A percentile compares a stretch with the other conserved stretches of the same genome.
phyloP scores from a whole-genome alignment of 2,329 filamentous ascomycete species.

The Graphium sp. region DNA sequence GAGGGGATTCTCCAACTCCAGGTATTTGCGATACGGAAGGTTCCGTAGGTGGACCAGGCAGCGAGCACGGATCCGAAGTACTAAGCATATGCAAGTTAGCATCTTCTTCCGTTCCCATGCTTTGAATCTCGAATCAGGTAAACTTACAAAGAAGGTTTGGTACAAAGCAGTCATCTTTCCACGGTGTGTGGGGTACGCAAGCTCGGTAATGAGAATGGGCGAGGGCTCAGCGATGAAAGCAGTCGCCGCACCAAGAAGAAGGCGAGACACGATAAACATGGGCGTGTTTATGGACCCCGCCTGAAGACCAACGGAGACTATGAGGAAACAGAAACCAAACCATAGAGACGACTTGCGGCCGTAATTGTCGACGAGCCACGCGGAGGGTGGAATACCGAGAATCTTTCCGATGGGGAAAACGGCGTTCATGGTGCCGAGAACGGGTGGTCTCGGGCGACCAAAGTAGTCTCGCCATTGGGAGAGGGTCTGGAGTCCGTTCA shows the following conservation, averaged over 20 bases:
- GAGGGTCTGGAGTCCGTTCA: constrained; percentile 22
- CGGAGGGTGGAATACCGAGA: constrained; percentile 14
- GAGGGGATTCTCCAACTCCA: constrained; percentile 12
- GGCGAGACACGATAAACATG: constrained; percentile 17
- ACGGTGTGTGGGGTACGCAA: constrained; percentile 17
- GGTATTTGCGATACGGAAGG: constrained; percentile 3
- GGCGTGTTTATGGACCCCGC: constrained; percentile 7
- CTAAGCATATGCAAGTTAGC: too few species aligned
- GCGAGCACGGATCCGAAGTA: constrained; percentile 2
- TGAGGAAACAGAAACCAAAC: constrained; percentile 1
- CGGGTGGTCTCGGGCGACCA: constrained; percentile 11
- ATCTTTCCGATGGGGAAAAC: constrained; percentile 17
- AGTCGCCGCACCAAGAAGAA: constrained; percentile 16
- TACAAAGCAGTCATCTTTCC: constrained; percentile 40
- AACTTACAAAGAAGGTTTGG: constrained; percentile 23
- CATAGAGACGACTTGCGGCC: constrained; percentile 19
- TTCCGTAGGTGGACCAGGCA: constrained; percentile 4
- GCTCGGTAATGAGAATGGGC: constrained; percentile 16
- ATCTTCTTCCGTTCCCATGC: too few species aligned
- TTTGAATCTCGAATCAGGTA: too few species aligned
- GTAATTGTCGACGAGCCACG: constrained; percentile 16
- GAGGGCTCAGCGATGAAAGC: constrained; percentile 13
- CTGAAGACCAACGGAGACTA: constrained; percentile 10
- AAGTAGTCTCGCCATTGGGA: constrained; percentile 20
- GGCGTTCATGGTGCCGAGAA: constrained; percentile 15